A percentile compares a stretch with the other conserved stretches of the same genome.
Conservation (phyloP, 2,329 filamentous ascomycete genomes). For the Phyllosticta citribraziliensis region DNA sequence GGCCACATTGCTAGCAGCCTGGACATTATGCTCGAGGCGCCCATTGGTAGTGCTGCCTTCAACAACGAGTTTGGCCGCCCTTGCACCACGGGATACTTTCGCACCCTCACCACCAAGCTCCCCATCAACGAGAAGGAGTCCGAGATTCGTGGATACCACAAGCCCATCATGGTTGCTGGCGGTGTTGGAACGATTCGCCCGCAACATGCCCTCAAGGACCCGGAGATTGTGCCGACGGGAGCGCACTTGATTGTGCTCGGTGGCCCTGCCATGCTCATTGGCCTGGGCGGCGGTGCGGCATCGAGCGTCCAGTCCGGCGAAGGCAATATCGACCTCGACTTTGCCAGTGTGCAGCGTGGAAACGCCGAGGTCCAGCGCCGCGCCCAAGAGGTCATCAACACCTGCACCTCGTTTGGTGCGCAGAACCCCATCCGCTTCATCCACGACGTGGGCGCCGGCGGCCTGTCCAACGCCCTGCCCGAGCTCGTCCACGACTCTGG, state of each 20-base stretch:
- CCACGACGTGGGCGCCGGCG: slow-evolving; percentile 93
- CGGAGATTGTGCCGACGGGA: slow-evolving; percentile 69
- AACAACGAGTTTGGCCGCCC: slow-evolving; percentile 97
- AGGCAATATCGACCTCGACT: slow-evolving; percentile 84
- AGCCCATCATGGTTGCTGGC: slow-evolving; percentile 97
- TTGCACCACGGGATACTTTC: slow-evolving; percentile 79
- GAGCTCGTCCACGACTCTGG: slow-evolving; percentile 89
- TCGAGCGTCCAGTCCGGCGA: slow-evolving; percentile 85
- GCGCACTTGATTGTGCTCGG: slow-evolving; percentile 88
- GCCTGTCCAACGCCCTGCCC: slow-evolving; percentile 72
- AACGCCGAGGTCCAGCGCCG: slow-evolving; percentile 94
- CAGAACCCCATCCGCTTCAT: slow-evolving; percentile 93
- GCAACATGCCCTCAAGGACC: slow-evolving; percentile 79
- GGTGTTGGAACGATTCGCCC: slow-evolving; percentile 88
- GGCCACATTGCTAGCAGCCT: slow-evolving; percentile 86
- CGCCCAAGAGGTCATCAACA: slow-evolving; percentile 96
- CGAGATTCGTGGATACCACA: slow-evolving; percentile 87
- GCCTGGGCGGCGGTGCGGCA: slow-evolving; percentile 87
- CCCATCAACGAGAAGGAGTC: slow-evolving; percentile 49
- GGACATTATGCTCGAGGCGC: slow-evolving; percentile 96
- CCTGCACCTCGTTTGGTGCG: slow-evolving; percentile 73
- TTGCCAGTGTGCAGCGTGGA: slow-evolving; percentile 91
- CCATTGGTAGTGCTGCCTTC: slow-evolving; percentile 88
- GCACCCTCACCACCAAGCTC: slow-evolving; percentile 69
- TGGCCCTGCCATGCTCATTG: slow-evolving; percentile 95